Conservation (phyloP, 345 rosid genomes). For the Lepidium africanum region DNA sequence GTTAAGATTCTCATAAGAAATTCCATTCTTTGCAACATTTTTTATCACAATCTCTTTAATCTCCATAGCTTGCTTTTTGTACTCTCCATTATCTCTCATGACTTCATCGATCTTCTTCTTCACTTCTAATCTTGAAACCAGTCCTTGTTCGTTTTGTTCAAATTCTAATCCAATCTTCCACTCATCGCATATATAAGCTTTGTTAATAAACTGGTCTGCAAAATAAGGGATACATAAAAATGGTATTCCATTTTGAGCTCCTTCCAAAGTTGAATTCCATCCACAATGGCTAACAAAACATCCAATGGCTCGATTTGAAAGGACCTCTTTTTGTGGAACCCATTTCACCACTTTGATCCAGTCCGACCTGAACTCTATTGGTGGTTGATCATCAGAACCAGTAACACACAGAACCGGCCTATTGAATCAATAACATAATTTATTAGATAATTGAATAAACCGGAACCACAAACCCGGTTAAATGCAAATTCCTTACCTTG, state of each 20-base stretch:
- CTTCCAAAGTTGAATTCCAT: conserved; percentile 59
- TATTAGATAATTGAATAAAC: too few relatives aligned
- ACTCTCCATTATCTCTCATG: conserved; percentile 9
- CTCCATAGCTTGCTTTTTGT: conserved; percentile 7
- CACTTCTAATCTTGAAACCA: conserved; percentile 16
- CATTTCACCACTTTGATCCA: conserved; percentile 28
- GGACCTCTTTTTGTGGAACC: conserved; percentile 40
- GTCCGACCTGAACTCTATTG: not conserved
- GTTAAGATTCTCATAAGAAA: conserved; percentile 16
- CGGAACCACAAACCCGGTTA: not conserved
- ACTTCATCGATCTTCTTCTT: conserved; percentile 29
- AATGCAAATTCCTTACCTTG: not conserved
- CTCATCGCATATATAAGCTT: conserved; percentile 31
- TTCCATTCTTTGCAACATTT: conserved; percentile 21
- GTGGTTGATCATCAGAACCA: not conserved
- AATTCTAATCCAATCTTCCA: conserved; percentile 46
- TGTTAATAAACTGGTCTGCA: conserved; percentile 37
- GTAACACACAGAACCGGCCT: conserved; percentile 30
- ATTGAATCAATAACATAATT: not conserved
- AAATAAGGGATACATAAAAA: conserved; percentile 48
- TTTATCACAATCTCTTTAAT: conserved; percentile 18
- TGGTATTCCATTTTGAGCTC: conserved; percentile 41
- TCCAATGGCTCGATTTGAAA: conserved; percentile 31
- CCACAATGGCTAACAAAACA: conserved; percentile 55
- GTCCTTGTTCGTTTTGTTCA: conserved; percentile 22